Base-by-base conservation (phyloP, 2,329 filamentous ascomycete genomes). In the Westerdykella sp. region DNA sequence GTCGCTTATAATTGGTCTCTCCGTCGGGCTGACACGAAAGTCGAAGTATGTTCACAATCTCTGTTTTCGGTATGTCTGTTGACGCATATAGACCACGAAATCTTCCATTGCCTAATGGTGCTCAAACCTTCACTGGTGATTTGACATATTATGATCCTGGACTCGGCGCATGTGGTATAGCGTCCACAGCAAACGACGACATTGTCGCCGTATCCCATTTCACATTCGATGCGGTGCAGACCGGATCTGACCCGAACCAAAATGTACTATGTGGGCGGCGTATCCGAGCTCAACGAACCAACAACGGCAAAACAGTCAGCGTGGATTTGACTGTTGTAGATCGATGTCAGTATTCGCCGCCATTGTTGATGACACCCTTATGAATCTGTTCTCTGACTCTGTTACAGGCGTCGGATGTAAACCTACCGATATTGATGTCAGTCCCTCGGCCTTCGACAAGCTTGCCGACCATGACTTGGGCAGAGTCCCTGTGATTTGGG, bases 111-210 rank as follows among this genome's bases (percentile, higher is more conserved):
- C 77, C 77, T 2, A 69, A 67, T 18, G 72, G 75, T 43, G 69
- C 71, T 10, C 69, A 73, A 1, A 72, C 74, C 0, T 79, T 78
- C 54, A 74, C 69, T 4, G 84, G 83, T 41, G 81, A 86, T 39
- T 62, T 86, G 40, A 87, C 83, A 1, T 90, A 81, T 68, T 90
- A 85, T 62, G 68, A 71, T 14, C 78, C 83, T 0, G 77, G 65
- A 0, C 72, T 87, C 4, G 85, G 86, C 11, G 81, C 85, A 0
- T 91, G 87, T 59, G 86, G 85, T 5, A 65, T 75, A 25, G 72
- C 67, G 1, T 79, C 77, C 41, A 65, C 59, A 1, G 69, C 73
- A 6, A 65, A 62, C 6, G 82, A 88, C 44, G 58, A 74, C 44
- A 77, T 90, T 34, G 82, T 78, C 30, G 78, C 86, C 1, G 73